Conservation (phyloP, 805 yeast species). For the Wickerhamomyces tratensis region DNA sequence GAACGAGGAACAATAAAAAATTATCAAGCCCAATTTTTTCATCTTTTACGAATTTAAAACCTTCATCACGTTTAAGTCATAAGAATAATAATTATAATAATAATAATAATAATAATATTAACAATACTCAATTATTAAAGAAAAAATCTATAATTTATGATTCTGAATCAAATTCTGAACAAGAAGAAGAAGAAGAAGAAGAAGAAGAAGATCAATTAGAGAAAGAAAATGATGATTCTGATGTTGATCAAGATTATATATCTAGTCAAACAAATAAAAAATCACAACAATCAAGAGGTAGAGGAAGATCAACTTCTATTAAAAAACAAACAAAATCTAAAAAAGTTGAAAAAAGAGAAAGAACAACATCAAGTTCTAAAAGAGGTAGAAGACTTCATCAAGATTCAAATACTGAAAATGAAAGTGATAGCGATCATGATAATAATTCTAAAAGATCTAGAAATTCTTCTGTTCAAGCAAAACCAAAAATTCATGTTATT, state of each 20-base stretch:
- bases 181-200: not conserved
- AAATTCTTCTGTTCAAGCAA: not conserved
- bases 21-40: not conserved
- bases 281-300: no score
- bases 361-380: not conserved
- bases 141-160: not conserved
- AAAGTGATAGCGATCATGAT: not conserved
- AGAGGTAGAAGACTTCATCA: not conserved
- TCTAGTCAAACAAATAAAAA: no score
- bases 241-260: not conserved
- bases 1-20: not conserved
- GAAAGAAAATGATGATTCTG: constrained; percentile 3
- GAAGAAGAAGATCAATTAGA: not conserved
- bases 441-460: constrained; percentile 4
- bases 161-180: not conserved
- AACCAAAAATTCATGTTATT: constrained; percentile 6
- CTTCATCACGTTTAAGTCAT: not conserved
- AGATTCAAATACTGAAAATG: not conserved
- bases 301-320: no score
- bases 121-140: no score
- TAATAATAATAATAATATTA: no score
- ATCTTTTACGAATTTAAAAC: not conserved
- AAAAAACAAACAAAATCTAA: no score
- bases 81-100: no score
- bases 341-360: no score